Conservation (phyloP, 306 rosid genomes). For the Hippophae tibetana region DNA sequence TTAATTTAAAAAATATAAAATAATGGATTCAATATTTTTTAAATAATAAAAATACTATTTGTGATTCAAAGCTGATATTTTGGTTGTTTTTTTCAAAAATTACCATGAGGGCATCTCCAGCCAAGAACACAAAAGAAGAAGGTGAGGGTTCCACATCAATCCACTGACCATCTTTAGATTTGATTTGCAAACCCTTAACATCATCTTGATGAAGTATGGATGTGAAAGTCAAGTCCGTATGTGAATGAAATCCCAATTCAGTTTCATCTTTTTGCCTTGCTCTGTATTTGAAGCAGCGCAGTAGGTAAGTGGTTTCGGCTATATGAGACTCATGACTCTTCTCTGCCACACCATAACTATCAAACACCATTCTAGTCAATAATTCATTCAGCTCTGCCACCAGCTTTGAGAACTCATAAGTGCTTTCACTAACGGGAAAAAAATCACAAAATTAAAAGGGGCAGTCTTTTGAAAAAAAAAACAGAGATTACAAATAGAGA, state of each 20-base stretch:
- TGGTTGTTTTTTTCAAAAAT: neutral
- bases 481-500: neutral
- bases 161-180: constrained; percentile 26
- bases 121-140: constrained; percentile 24
- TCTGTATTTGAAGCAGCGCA: constrained; percentile 27
- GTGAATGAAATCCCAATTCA: constrained; percentile 21
- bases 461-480: neutral
- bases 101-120: constrained; percentile 33
- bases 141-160: constrained; percentile 21
- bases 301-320: constrained; percentile 19
- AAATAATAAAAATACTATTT: too few species aligned
- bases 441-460: too few species aligned
- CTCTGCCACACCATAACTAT: constrained; percentile 29
- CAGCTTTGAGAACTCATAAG: constrained; percentile 17
- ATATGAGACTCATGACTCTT: constrained; percentile 7
- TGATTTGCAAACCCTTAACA: constrained; percentile 23
- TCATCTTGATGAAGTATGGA: constrained; percentile 30
- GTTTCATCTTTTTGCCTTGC: constrained; percentile 11
- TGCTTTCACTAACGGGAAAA: constrained; percentile 14
- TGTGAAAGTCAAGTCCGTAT: constrained; percentile 27
- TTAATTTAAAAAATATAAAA: too few species aligned
- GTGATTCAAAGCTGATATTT: neutral
- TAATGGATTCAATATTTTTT: too few species aligned
- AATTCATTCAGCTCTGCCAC: constrained; percentile 22
- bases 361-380: constrained; percentile 32